Conservation (phyloP, 2,329 filamentous ascomycete species). For the Diaporthe humulicola region DNA sequence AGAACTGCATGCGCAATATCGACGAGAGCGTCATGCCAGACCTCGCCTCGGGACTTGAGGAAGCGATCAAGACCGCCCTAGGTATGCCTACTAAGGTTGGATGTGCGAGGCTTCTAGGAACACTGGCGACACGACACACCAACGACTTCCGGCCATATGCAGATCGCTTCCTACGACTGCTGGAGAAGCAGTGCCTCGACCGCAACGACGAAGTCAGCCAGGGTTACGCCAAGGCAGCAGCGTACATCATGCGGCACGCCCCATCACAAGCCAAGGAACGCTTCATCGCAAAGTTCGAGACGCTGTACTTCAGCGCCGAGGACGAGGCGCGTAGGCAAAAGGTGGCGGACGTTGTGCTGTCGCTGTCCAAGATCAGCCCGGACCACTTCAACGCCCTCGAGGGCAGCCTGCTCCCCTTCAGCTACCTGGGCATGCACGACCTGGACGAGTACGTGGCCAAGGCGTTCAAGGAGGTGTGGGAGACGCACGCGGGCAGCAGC, state of each 20-base stretch:
- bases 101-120: constrained; percentile 86
- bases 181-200: constrained; percentile 88
- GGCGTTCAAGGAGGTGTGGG: constrained; percentile 89
- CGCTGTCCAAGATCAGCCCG: constrained; percentile 87
- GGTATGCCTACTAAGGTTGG: constrained; percentile 96
- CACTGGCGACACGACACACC: constrained; percentile 84
- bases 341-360: constrained; percentile 84
- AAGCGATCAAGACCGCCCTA: constrained; percentile 85
- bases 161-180: constrained; percentile 79
- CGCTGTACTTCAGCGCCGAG: constrained; percentile 85
- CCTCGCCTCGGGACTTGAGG: constrained; percentile 79
- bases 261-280: constrained; percentile 62
- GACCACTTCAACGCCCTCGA: constrained; percentile 88
- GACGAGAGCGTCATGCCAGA: constrained; percentile 83
- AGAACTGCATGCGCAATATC: constrained; percentile 86
- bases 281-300: constrained; percentile 68
- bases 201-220: constrained; percentile 94
- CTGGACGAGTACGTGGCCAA: constrained; percentile 83
- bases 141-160: constrained; percentile 82
- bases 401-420: constrained; percentile 82
- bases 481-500: constrained; percentile 87
- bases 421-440: constrained; percentile 91
- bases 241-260: constrained; percentile 80
- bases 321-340: constrained; percentile 82
- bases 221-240: constrained; percentile 87